Percentiles rank a stretch among this genome's conserved stretches.
Conservation (phyloP, 257 asterid species). For the Ajuga chamaepitys region DNA sequence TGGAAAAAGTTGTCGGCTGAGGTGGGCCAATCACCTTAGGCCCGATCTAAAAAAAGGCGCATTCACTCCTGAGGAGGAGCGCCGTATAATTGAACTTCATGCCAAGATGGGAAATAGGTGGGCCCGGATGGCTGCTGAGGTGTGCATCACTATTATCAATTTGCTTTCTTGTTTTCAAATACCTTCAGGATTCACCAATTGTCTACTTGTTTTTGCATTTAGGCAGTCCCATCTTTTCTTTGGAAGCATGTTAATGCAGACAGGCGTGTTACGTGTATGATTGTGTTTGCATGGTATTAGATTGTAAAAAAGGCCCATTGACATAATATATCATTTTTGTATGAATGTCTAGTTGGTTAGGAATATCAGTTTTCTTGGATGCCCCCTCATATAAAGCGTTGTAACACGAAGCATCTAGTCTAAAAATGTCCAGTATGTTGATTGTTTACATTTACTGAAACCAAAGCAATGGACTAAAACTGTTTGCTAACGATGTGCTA, state of each 20-base stretch:
- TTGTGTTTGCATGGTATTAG: background rate
- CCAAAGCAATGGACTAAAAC: background rate
- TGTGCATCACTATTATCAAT: conserved; percentile 7
- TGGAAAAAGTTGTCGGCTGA: conserved; percentile 66
- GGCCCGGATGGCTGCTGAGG: conserved; percentile 68
- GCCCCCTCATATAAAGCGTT: background rate
- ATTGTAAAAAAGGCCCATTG: background rate
- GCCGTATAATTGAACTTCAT: conserved; percentile 44
- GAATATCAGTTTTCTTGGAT: background rate
- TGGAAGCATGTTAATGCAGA: conserved; percentile 2
- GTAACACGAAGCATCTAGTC: background rate
- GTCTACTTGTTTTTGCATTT: background rate
- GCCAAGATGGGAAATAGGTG: conserved; percentile 61
- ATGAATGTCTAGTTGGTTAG: background rate
- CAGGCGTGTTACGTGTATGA: background rate
- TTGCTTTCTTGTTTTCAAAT: conserved; percentile 2
- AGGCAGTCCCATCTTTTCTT: background rate
- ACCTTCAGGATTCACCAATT: background rate
- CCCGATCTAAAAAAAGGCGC: conserved; percentile 60
- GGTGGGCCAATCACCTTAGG: conserved; percentile 70
- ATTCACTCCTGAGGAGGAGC: conserved; percentile 49
- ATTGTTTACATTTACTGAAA: background rate
- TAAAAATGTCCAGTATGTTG: background rate
- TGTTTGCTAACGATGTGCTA: background rate
- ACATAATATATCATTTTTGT: background rate